A percentile compares a stretch with the other conserved stretches of the same genome.
Conservation (phyloP, 192 early-diverging fungal genomes). For the Mortierella hygrophila region DNA sequence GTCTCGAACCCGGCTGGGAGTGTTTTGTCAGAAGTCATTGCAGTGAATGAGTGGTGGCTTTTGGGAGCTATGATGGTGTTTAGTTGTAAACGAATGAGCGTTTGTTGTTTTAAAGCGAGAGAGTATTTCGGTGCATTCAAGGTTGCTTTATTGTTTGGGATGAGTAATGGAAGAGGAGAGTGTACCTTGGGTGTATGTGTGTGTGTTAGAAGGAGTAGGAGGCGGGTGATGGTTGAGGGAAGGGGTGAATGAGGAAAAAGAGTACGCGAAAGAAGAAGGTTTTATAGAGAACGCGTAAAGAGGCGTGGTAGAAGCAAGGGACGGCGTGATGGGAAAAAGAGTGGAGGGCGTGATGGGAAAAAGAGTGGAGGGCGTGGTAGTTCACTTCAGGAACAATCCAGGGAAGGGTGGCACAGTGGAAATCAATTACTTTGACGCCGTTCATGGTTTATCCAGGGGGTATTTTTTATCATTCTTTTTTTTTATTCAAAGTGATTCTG, state of each 20-base stretch:
- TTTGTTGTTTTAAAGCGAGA: background rate
- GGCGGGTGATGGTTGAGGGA: too few species aligned
- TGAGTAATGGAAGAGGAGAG: background rate
- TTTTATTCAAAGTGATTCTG: background rate
- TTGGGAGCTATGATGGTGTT: background rate
- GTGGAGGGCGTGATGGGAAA: background rate
- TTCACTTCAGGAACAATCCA: background rate
- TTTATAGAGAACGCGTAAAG: too few species aligned
- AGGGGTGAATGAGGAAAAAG: too few species aligned
- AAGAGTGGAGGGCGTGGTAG: background rate
- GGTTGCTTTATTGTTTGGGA: background rate
- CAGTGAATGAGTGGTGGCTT: background rate
- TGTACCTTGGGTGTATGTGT: background rate
- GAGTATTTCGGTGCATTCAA: background rate
- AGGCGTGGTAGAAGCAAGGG: background rate
- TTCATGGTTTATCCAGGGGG: too few species aligned
- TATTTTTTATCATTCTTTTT: background rate
- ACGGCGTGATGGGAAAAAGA: background rate
- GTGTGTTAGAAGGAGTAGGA: too few species aligned
- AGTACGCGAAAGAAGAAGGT: too few species aligned
- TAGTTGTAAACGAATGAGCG: background rate
- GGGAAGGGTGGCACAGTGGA: too few species aligned
- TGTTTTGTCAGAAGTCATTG: background rate
- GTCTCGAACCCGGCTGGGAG: constrained; percentile 9
- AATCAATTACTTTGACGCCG: too few species aligned